These are phyloP conservation scores for Carex parvula DNA, from an alignment of 176 grass and related monocot genomes.

Conservation along the genomic window DNA sequence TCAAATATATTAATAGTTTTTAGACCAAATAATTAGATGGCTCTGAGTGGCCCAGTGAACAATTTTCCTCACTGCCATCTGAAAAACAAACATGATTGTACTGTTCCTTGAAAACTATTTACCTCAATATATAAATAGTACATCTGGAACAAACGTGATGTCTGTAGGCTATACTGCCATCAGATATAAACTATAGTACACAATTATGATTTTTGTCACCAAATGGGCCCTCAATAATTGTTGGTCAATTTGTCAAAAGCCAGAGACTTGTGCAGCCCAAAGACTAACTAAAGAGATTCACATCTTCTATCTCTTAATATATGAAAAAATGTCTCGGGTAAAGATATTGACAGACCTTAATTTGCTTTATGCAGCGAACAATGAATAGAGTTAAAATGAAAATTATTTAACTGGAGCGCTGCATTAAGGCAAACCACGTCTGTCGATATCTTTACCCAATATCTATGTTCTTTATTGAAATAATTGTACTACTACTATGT, in stretches of 20 bases:
- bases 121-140: not conserved
- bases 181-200: too few relatives aligned
- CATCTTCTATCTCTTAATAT: not conserved
- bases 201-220: not conserved
- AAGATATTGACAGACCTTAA: too few relatives aligned
- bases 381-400: too few relatives aligned
- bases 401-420: too few relatives aligned
- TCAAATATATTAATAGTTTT: not conserved
- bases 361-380: rapidly evolving
- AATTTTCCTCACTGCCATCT: not conserved
- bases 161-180: not conserved
- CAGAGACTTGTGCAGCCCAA: not conserved
- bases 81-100: not conserved
- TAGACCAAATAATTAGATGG: too few relatives aligned
- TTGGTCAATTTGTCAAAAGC: not conserved
- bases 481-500: not conserved
- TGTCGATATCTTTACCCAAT: too few relatives aligned
- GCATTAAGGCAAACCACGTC: too few relatives aligned
- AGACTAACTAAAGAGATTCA: not conserved
- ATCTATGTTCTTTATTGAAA: too few relatives aligned
- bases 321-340: not conserved
- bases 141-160: not conserved
- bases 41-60: too few relatives aligned
- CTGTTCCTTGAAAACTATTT: not conserved
- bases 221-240: constrained; percentile 1